Evolutionary conservation across 1,284 basidiomycete genomes (phyloP).

Genomic region (Boletus smithii): DNA sequence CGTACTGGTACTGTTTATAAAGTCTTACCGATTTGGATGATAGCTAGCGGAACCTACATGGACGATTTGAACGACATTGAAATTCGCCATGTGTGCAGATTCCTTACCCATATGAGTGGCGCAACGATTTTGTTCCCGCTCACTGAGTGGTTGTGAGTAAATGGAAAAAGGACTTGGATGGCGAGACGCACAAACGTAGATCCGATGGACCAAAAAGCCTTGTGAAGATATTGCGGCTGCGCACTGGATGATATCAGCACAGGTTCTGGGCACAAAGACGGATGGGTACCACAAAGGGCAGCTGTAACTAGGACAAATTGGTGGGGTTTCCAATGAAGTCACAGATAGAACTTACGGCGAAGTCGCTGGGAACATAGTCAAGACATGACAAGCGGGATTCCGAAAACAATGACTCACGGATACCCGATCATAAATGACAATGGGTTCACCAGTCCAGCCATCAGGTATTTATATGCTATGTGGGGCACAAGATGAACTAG

Average conservation of each 20-base stretch:
- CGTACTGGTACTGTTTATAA: no score
- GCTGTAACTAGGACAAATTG: neutral
- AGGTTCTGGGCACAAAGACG: neutral
- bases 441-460: neutral
- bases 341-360: neutral
- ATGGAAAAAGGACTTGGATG: neutral
- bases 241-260: slow-evolving; percentile 2
- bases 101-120: slow-evolving; percentile 16
- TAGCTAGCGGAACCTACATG: neutral
- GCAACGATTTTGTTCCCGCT: slow-evolving; percentile 5
- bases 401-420: neutral
- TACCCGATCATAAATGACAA: neutral
- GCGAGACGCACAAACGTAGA: slow-evolving; percentile 14
- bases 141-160: slow-evolving; percentile 3
- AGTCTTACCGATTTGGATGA: slow-evolving; percentile 9
- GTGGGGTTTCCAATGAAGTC: neutral
- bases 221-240: slow-evolving; percentile 3
- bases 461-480: neutral
- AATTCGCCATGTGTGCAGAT: neutral
- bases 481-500: neutral
- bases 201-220: slow-evolving; percentile 13
- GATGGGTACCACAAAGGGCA: slow-evolving; percentile 3
- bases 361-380: neutral
- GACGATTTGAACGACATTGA: neutral
- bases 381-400: no score